phyloP scores from a whole-genome alignment of 2,329 filamentous ascomycete genomes.

The Gnomoniopsis sp. region DNA sequence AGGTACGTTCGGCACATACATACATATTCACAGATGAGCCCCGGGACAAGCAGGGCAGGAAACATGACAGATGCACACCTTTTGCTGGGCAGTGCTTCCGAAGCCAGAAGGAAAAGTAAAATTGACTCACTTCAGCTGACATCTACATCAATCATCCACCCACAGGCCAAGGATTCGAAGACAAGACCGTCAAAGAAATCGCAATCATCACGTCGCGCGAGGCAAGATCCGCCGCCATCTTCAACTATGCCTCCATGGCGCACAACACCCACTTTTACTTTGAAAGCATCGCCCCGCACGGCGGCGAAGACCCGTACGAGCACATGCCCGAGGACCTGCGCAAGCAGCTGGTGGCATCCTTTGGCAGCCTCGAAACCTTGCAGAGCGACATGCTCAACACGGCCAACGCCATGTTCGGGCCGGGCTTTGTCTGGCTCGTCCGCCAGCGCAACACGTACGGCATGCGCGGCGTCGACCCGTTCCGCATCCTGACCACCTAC shows the following conservation, averaged over 20 bases:
- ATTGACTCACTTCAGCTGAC: constrained; percentile 1
- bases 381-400: constrained; percentile 75
- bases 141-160: not conserved
- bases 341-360: constrained; percentile 62
- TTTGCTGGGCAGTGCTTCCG: not conserved
- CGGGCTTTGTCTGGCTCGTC: constrained; percentile 95
- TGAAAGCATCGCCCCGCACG: constrained; percentile 42
- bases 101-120: no score
- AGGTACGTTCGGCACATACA: constrained; percentile 49
- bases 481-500: constrained; percentile 82
- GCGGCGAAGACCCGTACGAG: constrained; percentile 42
- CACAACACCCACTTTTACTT: constrained; percentile 91
- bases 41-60: not conserved
- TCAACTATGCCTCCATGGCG: constrained; percentile 96
- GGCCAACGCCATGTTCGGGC: constrained; percentile 89
- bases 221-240: constrained; percentile 71
- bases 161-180: constrained; percentile 61
- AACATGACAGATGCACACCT: not conserved
- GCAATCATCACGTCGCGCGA: constrained; percentile 75
- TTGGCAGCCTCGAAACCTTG: constrained; percentile 80
- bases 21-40: not conserved
- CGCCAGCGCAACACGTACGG: constrained; percentile 33
- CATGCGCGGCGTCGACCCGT: constrained; percentile 29
- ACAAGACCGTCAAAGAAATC: constrained; percentile 62
- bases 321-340: constrained; percentile 41